Evolutionary conservation across 1,284 basidiomycete species (phyloP), one percentile per base, ranked within the genome.

Genomic region (Trichosporon sp.): DNA sequence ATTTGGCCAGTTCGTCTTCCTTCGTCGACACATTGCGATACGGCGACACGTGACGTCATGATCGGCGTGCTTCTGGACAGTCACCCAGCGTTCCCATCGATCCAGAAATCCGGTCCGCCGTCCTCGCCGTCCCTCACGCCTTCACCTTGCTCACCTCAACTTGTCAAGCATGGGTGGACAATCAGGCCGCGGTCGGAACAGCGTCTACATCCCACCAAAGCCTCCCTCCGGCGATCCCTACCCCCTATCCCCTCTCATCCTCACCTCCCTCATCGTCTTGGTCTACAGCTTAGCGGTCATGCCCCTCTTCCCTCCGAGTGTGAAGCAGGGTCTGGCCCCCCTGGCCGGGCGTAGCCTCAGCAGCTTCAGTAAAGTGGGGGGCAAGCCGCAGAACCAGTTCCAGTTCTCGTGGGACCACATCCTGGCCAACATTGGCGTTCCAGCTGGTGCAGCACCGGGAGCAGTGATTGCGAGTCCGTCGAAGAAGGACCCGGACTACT

Each of bases 401-500:
- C 51, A 63, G 31, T 35, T 77, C 6, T 77, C 79, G 0, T 73
- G 71, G 68, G 40, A 68, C 5, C 73, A 71, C 61, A 75, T 84
- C 4, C 69, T 83, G 32, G 67, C 38, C 16, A 84, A 84, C 71
- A 83, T 82, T 38, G 83, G 84, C 8, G 78, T 81, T 0, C 70
- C 70, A 1, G 77, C 78, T 1, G 84, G 83, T 3, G 84, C 83
- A 0, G 56, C 40, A 1, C 82, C 82, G 56, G 84, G 85, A 6
- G 70, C 85, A 2, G 82, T 86, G 12, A 80, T 87, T 11, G 86
- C 86, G 0, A 82, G 80, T 40, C 85, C 85, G 0, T 80, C 78
- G 70, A 78, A 68, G 4, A 73, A 79, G 35, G 74, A 84, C 26
- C 86, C 86, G 0, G 80, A 87, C 71, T 87, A 87, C 78, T 86